A percentile compares a stretch with the other conserved stretches of the same genome.
phyloP scores from a whole-genome alignment of 768 basidiomycete species.

The Kwoniella botswanensis region DNA sequence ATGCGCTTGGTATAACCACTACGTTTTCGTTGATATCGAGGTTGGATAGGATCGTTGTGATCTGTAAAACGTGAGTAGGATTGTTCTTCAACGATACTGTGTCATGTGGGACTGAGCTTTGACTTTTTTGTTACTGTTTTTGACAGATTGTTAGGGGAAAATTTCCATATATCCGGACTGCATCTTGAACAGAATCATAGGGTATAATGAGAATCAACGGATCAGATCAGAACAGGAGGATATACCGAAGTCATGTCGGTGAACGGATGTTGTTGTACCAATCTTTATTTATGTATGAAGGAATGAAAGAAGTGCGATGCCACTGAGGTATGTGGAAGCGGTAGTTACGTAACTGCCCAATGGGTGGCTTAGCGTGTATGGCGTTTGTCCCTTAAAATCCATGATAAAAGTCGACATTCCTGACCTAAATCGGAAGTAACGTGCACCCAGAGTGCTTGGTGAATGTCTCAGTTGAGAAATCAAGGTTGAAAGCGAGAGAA shows the following conservation, averaged over 20 bases:
- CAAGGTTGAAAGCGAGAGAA: neutral
- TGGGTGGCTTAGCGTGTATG: conserved; percentile 13
- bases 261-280: conserved; percentile 3
- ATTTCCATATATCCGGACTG: conserved; percentile 36
- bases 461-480: neutral
- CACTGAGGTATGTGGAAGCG: neutral
- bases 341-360: conserved; percentile 3
- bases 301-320: neutral
- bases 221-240: neutral
- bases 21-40: conserved; percentile 65
- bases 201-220: neutral
- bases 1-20: conserved; percentile 56
- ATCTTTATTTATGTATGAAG: neutral
- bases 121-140: neutral
- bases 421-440: conserved; percentile 5
- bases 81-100: neutral
- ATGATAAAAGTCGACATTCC: neutral
- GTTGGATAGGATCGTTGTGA: conserved; percentile 77
- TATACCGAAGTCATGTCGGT: neutral
- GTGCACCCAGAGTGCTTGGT: neutral
- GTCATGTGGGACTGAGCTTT: neutral
- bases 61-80: conserved; percentile 68
- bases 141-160: conserved; percentile 60
- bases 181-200: conserved; percentile 33
- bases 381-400: neutral